Evolutionary conservation across 805 yeast species (phyloP).

Genomic region (Starmerella geochares): DNA sequence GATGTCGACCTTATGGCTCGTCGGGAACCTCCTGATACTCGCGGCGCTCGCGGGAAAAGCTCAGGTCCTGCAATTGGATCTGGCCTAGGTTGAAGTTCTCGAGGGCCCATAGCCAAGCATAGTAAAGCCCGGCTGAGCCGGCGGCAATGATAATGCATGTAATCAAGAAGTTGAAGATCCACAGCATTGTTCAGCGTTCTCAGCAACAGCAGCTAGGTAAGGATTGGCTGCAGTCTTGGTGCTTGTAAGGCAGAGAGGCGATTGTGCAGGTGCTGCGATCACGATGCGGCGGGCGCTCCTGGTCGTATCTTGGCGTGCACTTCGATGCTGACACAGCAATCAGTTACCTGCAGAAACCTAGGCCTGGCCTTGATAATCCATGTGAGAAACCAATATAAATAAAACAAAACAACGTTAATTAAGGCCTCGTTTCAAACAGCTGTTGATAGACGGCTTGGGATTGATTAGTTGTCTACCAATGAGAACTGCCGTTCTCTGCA

Average conservation of each 20-base stretch:
- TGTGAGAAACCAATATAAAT: too few relatives aligned
- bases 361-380: too few relatives aligned
- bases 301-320: neutral
- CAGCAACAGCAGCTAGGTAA: neutral
- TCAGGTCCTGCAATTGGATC: slow-evolving; percentile 24
- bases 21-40: slow-evolving; percentile 25
- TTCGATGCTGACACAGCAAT: neutral
- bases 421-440: too few relatives aligned
- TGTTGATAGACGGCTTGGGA: too few relatives aligned
- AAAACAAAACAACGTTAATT: too few relatives aligned
- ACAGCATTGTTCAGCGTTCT: slow-evolving; percentile 3
- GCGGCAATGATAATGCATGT: slow-evolving; percentile 12
- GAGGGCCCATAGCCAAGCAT: slow-evolving; percentile 23
- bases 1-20: slow-evolving; percentile 5
- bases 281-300: too few relatives aligned
- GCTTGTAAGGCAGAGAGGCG: too few relatives aligned
- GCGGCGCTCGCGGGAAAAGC: slow-evolving; percentile 11
- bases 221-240: too few relatives aligned
- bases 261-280: too few relatives aligned
- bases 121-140: slow-evolving; percentile 17
- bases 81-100: slow-evolving; percentile 25
- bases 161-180: slow-evolving; percentile 14
- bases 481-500: too few relatives aligned
- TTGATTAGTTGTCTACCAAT: too few relatives aligned
- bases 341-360: neutral